These are phyloP conservation scores for Phialophora expanda DNA, from an alignment of 2,329 filamentous ascomycete genomes.

Conservation along the genomic window DNA sequence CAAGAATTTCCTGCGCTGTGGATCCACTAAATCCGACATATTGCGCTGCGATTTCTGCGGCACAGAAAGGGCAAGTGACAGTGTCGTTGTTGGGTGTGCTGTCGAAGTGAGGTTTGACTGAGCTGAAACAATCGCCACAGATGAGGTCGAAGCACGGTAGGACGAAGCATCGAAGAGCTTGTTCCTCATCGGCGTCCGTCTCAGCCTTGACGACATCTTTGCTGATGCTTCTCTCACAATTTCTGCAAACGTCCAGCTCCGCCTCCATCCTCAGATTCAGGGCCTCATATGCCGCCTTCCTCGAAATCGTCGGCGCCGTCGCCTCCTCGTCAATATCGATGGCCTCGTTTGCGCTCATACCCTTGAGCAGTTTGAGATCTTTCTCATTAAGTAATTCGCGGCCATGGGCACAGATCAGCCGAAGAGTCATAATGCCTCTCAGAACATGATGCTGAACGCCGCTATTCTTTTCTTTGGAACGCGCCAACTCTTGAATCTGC, in stretches of 20 bases:
- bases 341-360: constrained; percentile 79
- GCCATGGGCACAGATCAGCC: constrained; percentile 92
- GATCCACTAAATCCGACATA: constrained; percentile 72
- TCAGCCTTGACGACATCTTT: constrained; percentile 58
- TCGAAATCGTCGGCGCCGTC: constrained; percentile 61
- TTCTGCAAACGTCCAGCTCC: constrained; percentile 73
- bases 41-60: constrained; percentile 64
- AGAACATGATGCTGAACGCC: constrained; percentile 78
- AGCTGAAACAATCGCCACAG: constrained; percentile 73
- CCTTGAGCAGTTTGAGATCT: constrained; percentile 79
- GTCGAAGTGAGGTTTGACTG: constrained; percentile 62
- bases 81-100: constrained; percentile 51
- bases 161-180: constrained; percentile 73
- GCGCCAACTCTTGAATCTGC: constrained; percentile 75
- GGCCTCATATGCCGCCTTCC: constrained; percentile 81
- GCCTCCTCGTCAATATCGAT: constrained; percentile 85
- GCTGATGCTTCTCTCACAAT: constrained; percentile 70
- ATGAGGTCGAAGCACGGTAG: constrained; percentile 86
- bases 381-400: constrained; percentile 84
- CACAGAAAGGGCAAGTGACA: constrained; percentile 72
- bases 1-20: constrained; percentile 55
- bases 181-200: constrained; percentile 55
- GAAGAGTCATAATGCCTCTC: constrained; percentile 85
- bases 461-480: constrained; percentile 71
- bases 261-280: constrained; percentile 83